phyloP scores from a whole-genome alignment of 78 protist species.

The Emiliania huxleyi region DNA sequence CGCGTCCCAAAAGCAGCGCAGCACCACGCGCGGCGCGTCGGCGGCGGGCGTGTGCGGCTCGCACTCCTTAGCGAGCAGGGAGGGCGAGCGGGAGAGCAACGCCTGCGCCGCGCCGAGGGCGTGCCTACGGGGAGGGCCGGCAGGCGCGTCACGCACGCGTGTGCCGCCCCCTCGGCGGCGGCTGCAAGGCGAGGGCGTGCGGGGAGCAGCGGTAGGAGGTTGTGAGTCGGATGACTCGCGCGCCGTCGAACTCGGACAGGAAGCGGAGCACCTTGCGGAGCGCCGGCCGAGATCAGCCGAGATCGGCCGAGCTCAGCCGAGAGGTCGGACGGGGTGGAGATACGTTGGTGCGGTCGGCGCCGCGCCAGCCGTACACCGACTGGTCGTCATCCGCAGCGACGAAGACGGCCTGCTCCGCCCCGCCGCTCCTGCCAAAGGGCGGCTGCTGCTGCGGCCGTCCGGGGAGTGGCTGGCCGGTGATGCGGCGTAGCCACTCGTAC shows the following conservation, averaged over 20 bases:
- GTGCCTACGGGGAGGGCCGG: too few relatives aligned
- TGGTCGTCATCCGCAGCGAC: slow-evolving; percentile 2
- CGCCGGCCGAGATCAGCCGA: too few relatives aligned
- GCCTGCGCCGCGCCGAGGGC: too few relatives aligned
- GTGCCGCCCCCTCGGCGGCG: background rate
- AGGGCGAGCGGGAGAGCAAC: background rate
- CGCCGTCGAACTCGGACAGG: background rate
- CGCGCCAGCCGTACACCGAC: background rate
- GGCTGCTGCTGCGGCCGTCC: background rate
- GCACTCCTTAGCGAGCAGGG: background rate
- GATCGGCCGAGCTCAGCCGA: too few relatives aligned
- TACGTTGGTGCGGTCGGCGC: background rate
- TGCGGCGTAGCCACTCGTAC: background rate
- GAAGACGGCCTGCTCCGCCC: background rate
- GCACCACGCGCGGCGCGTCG: background rate
- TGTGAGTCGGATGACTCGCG: background rate
- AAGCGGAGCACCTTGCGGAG: slow-evolving; percentile 32
- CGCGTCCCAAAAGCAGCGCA: background rate
- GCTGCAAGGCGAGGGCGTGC: background rate
- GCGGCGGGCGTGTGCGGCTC: background rate
- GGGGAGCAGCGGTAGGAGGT: background rate
- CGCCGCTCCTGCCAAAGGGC: background rate
- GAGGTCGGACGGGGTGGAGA: too few relatives aligned
- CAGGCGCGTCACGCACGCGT: too few relatives aligned
- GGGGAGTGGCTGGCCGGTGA: background rate